phyloP scores from a whole-genome alignment of 1,284 basidiomycete genomes.

The Gymnopus androsaceus region DNA sequence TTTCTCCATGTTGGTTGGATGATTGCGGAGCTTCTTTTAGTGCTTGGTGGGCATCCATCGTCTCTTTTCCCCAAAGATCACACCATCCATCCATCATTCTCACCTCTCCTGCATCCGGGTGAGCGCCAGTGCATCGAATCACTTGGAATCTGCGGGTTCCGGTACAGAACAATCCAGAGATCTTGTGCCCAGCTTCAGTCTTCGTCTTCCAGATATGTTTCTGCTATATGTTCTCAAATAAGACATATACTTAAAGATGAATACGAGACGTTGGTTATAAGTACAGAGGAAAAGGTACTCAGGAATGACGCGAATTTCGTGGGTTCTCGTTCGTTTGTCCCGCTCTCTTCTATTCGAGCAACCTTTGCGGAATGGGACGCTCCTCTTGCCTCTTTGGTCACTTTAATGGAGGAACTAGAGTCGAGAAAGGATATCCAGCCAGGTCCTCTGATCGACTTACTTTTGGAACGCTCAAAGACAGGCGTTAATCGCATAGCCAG shows the following conservation, averaged over 20 bases:
- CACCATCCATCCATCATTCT: constrained; percentile 64
- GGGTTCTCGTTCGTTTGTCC: constrained; percentile 75
- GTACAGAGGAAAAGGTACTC: constrained; percentile 80
- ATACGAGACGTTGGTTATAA: constrained; percentile 78
- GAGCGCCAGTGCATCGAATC: constrained; percentile 79
- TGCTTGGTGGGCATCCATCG: constrained; percentile 82
- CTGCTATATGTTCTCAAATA: constrained; percentile 72
- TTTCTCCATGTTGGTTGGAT: constrained; percentile 39
- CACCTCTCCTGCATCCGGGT: constrained; percentile 79
- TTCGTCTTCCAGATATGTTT: constrained; percentile 74
- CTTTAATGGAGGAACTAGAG: constrained; percentile 64
- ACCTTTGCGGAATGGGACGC: constrained; percentile 85
- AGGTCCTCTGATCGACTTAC: constrained; percentile 76
- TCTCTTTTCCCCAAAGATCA: constrained; percentile 70
- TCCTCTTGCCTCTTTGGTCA: constrained; percentile 68
- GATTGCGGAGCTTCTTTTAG: constrained; percentile 84
- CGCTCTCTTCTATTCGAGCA: constrained; percentile 78
- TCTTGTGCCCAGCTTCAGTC: constrained; percentile 53
- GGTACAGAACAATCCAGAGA: constrained; percentile 70
- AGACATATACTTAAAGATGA: constrained; percentile 73
- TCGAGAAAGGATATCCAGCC: constrained; percentile 61
- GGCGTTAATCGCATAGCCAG: constrained; percentile 75
- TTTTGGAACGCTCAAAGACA: constrained; percentile 68
- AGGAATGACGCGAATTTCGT: constrained; percentile 71
- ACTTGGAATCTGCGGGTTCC: constrained; percentile 69